Evolutionary conservation across 352 stramenopile genomes (phyloP).

Genomic region (Phytophthora podocarpi): DNA sequence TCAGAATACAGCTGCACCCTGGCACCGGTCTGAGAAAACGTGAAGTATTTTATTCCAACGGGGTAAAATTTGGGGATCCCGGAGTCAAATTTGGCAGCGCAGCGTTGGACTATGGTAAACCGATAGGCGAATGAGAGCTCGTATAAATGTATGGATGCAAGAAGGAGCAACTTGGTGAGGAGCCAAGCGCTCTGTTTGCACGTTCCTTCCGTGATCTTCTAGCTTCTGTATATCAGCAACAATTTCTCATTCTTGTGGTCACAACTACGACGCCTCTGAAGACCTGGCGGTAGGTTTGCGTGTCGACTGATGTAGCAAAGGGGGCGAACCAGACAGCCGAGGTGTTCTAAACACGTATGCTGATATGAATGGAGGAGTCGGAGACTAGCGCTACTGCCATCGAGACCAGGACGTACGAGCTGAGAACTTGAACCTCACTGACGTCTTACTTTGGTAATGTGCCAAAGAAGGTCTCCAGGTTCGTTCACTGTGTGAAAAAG

Average conservation of each 20-base stretch:
- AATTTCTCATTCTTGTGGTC: background rate
- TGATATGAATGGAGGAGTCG: background rate
- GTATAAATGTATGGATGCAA: background rate
- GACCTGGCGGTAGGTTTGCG: background rate
- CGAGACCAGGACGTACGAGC: background rate
- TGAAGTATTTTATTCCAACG: background rate
- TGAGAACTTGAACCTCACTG: background rate
- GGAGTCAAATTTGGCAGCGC: background rate
- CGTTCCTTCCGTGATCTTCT: background rate
- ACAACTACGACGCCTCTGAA: background rate
- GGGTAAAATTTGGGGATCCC: no score
- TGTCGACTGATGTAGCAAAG: background rate
- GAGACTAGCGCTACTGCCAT: background rate
- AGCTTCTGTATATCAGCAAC: background rate
- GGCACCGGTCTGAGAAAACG: background rate
- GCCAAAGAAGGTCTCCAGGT: background rate
- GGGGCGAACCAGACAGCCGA: background rate
- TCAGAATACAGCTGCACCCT: background rate
- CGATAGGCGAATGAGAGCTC: background rate
- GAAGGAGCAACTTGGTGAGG: no score
- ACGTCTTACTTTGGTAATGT: background rate
- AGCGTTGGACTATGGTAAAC: no score
- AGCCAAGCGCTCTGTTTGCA: no score
- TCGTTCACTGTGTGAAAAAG: background rate
- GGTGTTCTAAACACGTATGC: background rate